Evolutionary conservation across 2,329 filamentous ascomycete genomes (phyloP).

Genomic region (Nothopassalora personata): DNA sequence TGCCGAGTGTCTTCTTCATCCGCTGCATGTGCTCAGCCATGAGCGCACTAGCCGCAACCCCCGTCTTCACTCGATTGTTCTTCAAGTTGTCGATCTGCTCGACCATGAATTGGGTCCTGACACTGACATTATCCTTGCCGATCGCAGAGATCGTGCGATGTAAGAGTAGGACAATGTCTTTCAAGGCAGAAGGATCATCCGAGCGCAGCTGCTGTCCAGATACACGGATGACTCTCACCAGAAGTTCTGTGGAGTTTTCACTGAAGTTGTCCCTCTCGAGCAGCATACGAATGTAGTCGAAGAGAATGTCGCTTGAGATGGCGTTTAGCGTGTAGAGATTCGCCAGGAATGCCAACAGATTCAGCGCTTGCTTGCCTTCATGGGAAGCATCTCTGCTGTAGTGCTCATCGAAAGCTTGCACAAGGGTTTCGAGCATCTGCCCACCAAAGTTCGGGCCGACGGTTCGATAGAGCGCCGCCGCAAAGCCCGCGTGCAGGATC

Average conservation of each 20-base stretch:
- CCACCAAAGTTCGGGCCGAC: conserved; percentile 87
- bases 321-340: conserved; percentile 92
- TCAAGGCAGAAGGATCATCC: conserved; percentile 81
- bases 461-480: conserved; percentile 79
- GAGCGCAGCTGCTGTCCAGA: conserved; percentile 77
- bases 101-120: conserved; percentile 94
- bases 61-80: conserved; percentile 83
- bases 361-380: conserved; percentile 59
- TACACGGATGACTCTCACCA: conserved; percentile 75
- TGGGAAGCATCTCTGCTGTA: conserved; percentile 29
- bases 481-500: conserved; percentile 83
- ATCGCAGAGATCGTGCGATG: conserved; percentile 61
- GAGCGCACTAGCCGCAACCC: conserved; percentile 63
- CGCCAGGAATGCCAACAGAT: conserved; percentile 75
- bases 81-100: conserved; percentile 92
- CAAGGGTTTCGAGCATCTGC: conserved; percentile 71
- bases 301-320: conserved; percentile 74
- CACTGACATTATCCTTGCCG: conserved; percentile 67
- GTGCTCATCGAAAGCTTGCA: conserved; percentile 63
- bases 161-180: conserved; percentile 78
- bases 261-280: conserved; percentile 62
- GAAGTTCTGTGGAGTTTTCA: conserved; percentile 81
- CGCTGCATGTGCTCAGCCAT: conserved; percentile 75
- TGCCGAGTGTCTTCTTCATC: conserved; percentile 83
- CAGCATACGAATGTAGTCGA: conserved; percentile 82